Base-by-base conservation (phyloP, 2,329 filamentous ascomycete genomes). In the Alternaria hordeiaustralica region DNA sequence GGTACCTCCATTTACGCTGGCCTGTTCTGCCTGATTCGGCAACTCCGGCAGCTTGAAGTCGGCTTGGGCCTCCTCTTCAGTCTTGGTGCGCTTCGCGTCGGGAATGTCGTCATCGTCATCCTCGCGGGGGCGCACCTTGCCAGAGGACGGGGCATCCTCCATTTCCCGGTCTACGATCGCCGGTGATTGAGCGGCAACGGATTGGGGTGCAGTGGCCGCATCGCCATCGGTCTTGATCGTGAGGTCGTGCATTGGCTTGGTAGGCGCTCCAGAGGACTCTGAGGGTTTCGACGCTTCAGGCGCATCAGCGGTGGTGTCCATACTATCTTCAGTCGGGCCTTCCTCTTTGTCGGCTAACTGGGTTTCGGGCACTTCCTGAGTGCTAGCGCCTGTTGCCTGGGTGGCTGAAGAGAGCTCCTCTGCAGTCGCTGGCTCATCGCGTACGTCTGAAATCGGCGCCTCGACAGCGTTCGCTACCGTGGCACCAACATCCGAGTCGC, bases 21-120 rank as follows among this genome's bases (percentile, higher is more conserved):
- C 78, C 13, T 81, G 69, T 36, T 75, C 74, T 7, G 60, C 44
- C 25, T 71, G 70, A 13, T 74, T 43, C 10, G 84, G 81, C 11
- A 82, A 64, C 9, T 82, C 78, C 1, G 83, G 81, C 12, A 82
- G 77, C 68, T 85, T 84, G 71, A 83, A 82, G 45, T 82, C 81
- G 6, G 58, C 58, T 44, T 74, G 65, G 70, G 70, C 58, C 45
- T 69, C 75, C 18, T 74, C 74, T 20, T 92, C 91, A 0, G 92
- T 91, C 81, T 90, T 95, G 41, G 92, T 88, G 25, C 94, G 90
- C 83, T 97, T 97, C 1, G 93, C 87, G 15, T 57, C 90, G 67
- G 93, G 83, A n/a, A 76, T 82, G 18, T 82, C 82, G 1, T 84
- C 83, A 15, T 83, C 82, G 67, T 97, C 93, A 26, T 71, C 71